Base-by-base conservation (phyloP, 2,329 filamentous ascomycete species). In the Colletotrichum euphorbiae region DNA sequence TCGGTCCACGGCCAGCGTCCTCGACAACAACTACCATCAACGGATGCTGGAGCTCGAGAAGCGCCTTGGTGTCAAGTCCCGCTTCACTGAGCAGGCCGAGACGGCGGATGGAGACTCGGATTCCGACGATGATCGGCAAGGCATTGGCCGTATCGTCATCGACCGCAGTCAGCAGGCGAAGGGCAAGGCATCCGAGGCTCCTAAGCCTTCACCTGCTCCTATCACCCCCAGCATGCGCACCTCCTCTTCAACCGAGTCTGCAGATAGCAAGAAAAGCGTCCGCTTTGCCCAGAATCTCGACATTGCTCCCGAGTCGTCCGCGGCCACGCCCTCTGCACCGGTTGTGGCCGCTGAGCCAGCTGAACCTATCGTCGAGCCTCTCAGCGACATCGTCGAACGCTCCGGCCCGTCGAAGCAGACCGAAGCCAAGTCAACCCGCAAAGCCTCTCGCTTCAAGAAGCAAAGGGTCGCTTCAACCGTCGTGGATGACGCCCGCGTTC, bases 41-140 rank as follows among this genome's bases (percentile, higher is more conserved):
- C 87, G 93, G 72, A 98, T 99, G 96, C 85, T 91, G 50, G 92
- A 94, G 72, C 83, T 99, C 4, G 92, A 98, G 78, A 85, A 90
- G 75, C 91, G 89, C 70, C 84, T 98, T 0, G 85, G 84, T n/a
- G 86, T 90, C 71, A 86, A 82, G 70, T 83, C 83, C 3, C 80
- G 80, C 13, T 83, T 82, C 54, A 80, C 78, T 77, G 67, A 69
- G 77, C 82, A 72, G 72, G 76, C 7, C 70, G 74, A 74, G 69
- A 75, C 73, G 63, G 76, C 79, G 3, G 77, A 80, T 2, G 77
- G 80, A 11, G 79, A 79, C 6, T 31, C 19, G 2, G 46, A 79
- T 6, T 31, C 19, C 9, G 48, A 75, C 12, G 75, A 79, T 1
- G 77, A 80, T 12, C 80, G 81, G 17, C 78, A 87, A 69, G 82